Percentiles rank a stretch among this genome's conserved stretches.
phyloP scores from a whole-genome alignment of 2,329 filamentous ascomycete species.

The Fusarium sp. region DNA sequence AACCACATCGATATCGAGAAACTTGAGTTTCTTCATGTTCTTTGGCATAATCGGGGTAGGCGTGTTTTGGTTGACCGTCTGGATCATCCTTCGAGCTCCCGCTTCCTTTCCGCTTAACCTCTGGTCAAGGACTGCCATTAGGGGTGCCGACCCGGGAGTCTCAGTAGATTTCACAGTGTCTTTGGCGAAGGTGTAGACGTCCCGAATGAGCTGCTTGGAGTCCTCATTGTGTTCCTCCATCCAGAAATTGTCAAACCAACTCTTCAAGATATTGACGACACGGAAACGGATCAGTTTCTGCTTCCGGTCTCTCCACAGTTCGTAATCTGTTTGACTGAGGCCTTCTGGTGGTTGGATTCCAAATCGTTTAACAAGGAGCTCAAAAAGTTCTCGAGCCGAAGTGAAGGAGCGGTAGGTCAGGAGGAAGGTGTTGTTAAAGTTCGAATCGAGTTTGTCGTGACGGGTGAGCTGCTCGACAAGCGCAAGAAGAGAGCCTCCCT shows the following conservation, averaged over 20 bases:
- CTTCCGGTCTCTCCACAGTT: constrained; percentile 92
- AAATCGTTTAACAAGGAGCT: constrained; percentile 92
- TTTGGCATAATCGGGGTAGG: constrained; percentile 94
- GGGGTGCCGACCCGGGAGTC: constrained; percentile 86
- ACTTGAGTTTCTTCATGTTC: constrained; percentile 99
- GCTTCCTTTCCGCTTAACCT: constrained; percentile 90
- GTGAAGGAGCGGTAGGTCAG: constrained; percentile 98
- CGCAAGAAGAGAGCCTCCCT: constrained; percentile 89
- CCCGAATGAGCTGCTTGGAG: constrained; percentile 86
- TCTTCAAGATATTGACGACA: constrained; percentile 97
- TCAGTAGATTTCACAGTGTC: constrained; percentile 95
- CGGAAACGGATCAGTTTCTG: constrained; percentile 96
- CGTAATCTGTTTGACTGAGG: constrained; percentile 81
- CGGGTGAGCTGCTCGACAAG: constrained; percentile 95
- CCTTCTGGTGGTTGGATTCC: constrained; percentile 92
- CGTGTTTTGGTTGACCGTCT: constrained; percentile 86
- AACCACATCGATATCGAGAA: constrained; percentile 94
- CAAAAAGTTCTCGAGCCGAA: constrained; percentile 89
- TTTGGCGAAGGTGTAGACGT: constrained; percentile 91
- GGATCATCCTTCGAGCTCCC: constrained; percentile 86
- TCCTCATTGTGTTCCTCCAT: constrained; percentile 94
- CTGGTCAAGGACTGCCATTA: constrained; percentile 92
- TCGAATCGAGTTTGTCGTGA: constrained; percentile 95
- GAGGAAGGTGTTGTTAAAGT: constrained; percentile 97
- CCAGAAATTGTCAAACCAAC: constrained; percentile 99